A percentile compares a stretch with the other conserved stretches of the same genome.
Conservation (phyloP, 2,329 filamentous ascomycete species). For the Aureobasidium vineae region DNA sequence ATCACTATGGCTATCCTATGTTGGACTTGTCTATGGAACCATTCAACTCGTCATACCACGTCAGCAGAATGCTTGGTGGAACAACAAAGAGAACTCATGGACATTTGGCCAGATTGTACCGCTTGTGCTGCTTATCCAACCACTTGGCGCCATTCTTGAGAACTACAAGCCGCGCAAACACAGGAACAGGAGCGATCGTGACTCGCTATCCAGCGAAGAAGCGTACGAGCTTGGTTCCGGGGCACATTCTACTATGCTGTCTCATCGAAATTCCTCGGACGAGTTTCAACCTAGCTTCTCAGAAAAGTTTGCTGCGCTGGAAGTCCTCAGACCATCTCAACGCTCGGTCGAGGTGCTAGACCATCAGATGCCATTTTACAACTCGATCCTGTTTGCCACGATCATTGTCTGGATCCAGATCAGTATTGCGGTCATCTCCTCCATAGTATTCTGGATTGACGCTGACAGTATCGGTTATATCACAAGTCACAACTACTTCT, state of each 20-base stretch:
- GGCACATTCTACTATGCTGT: neutral
- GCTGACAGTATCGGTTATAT: neutral
- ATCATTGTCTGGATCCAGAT: slow-evolving; percentile 7
- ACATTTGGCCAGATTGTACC: slow-evolving; percentile 34
- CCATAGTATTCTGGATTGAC: neutral
- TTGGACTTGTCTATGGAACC: slow-evolving; percentile 33
- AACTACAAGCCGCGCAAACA: neutral
- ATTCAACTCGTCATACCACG: slow-evolving; percentile 33
- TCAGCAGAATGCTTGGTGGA: slow-evolving; percentile 26
- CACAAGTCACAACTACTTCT: slow-evolving; percentile 9
- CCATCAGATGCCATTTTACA: slow-evolving; percentile 6
- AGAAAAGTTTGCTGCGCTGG: slow-evolving; percentile 2
- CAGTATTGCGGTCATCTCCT: neutral
- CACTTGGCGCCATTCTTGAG: slow-evolving; percentile 29
- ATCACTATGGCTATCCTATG: slow-evolving; percentile 30
- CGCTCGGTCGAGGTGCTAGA: neutral
- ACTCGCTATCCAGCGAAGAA: neutral
- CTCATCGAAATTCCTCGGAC: neutral
- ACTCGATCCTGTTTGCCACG: neutral
- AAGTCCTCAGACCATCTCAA: neutral
- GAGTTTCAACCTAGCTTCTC: neutral
- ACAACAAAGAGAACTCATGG: slow-evolving; percentile 26
- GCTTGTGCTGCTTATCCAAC: slow-evolving; percentile 33
- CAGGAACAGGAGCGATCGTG: neutral
- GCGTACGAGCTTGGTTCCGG: neutral